A percentile compares a stretch with the other conserved stretches of the same genome.
Conservation (phyloP, 495 filamentous ascomycete genomes). For the Penicillium ucsense region DNA sequence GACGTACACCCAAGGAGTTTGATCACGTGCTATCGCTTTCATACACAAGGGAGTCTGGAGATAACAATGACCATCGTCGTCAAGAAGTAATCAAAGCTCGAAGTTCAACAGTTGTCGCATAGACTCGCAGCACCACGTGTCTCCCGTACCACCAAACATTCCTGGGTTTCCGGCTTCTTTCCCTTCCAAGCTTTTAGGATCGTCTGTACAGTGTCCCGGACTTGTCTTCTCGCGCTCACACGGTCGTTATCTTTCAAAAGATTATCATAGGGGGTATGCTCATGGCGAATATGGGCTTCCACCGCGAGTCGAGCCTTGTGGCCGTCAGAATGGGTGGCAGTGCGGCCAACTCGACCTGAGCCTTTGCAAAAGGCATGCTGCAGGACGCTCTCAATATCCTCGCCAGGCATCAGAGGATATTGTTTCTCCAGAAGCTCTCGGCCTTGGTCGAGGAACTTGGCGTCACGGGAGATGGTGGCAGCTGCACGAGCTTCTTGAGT, state of each 20-base stretch:
- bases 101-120: no score
- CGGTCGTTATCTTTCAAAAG: conserved; percentile 20
- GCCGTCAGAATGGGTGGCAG: conserved; percentile 21
- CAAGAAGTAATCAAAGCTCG: no score
- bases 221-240: conserved; percentile 15
- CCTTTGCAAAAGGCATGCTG: conserved; percentile 39
- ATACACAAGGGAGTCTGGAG: no score
- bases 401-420: conserved; percentile 36
- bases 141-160: neutral
- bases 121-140: no score
- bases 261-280: conserved; percentile 36
- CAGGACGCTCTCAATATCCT: conserved; percentile 27
- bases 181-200: conserved; percentile 28
- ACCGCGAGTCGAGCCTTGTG: conserved; percentile 34
- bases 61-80: no score
- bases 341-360: conserved; percentile 41
- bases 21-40: no score
- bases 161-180: neutral
- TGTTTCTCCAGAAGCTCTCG: conserved; percentile 22
- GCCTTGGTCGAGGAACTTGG: conserved; percentile 21
- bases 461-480: conserved; percentile 28
- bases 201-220: conserved; percentile 17
- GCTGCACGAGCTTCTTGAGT: conserved; percentile 32
- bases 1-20: no score
- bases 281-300: conserved; percentile 43